Conservation (phyloP, 768 basidiomycete species). For the Suillus subluteus region DNA sequence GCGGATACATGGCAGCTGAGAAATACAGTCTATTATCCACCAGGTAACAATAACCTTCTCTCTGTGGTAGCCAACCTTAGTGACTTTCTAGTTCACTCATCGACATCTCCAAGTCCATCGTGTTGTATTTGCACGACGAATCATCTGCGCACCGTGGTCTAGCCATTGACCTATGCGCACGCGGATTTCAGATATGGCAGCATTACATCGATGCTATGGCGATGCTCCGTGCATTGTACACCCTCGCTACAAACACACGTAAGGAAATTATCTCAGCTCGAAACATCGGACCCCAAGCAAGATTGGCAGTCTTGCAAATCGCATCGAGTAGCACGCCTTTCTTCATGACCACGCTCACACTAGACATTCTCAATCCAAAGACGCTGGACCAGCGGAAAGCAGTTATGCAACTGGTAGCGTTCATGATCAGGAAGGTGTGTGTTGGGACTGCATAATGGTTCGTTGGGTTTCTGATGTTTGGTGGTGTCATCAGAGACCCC, state of each 20-base stretch:
- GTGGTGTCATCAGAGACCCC: conserved; percentile 62
- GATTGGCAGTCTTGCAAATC: conserved; percentile 83
- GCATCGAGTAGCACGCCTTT: conserved; percentile 82
- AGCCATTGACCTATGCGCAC: conserved; percentile 87
- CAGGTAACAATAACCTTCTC: conserved; percentile 46
- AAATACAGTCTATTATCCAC: conserved; percentile 77
- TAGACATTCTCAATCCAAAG: conserved; percentile 84
- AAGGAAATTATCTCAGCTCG: conserved; percentile 73
- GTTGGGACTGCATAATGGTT: background rate
- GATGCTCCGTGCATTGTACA: conserved; percentile 83
- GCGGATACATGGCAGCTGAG: conserved; percentile 82
- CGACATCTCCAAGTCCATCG: conserved; percentile 84
- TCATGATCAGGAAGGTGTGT: conserved; percentile 85
- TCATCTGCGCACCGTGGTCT: conserved; percentile 65
- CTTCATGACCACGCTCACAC: conserved; percentile 91
- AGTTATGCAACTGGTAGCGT: conserved; percentile 91
- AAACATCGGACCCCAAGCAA: conserved; percentile 76
- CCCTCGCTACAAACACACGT: conserved; percentile 69
- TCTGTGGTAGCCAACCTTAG: conserved; percentile 5
- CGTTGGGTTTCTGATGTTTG: background rate
- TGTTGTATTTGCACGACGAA: conserved; percentile 76
- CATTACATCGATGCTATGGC: conserved; percentile 90
- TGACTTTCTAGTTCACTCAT: conserved; percentile 62
- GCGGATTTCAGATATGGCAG: conserved; percentile 95
- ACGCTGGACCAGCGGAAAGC: conserved; percentile 80